These are phyloP conservation scores for Plenodomus tracheiphilus DNA, from an alignment of 2,329 filamentous ascomycete genomes.

Conservation along the genomic window DNA sequence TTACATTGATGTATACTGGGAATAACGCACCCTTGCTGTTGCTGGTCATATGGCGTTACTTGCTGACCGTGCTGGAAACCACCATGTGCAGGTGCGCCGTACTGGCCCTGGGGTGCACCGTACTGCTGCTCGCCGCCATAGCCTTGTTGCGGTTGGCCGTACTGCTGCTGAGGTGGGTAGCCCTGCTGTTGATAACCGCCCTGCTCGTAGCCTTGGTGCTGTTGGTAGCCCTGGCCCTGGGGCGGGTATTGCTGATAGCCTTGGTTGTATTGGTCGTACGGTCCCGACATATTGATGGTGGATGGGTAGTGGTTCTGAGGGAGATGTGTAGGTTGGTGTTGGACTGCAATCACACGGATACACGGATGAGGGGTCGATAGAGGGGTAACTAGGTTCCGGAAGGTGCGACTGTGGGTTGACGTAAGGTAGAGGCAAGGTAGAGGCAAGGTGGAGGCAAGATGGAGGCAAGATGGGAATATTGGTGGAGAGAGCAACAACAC, in stretches of 20 bases:
- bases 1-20: neutral
- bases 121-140: conserved; percentile 39
- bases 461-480: conserved; percentile 11
- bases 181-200: conserved; percentile 33
- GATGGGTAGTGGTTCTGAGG: conserved; percentile 3
- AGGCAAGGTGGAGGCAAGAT: too few relatives aligned
- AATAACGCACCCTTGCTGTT: conserved; percentile 39
- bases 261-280: conserved; percentile 53
- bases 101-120: conserved; percentile 35
- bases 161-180: conserved; percentile 38
- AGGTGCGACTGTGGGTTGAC: conserved; percentile 6
- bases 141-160: conserved; percentile 5
- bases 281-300: conserved; percentile 53
- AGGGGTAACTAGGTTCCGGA: conserved; percentile 7
- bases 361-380: conserved; percentile 14
- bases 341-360: neutral
- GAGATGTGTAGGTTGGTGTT: neutral
- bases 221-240: conserved; percentile 35
- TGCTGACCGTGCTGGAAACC: conserved; percentile 55
- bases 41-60: conserved; percentile 37
- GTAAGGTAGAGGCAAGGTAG: conserved; percentile 15
- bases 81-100: conserved; percentile 52
- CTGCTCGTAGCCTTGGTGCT: conserved; percentile 38
- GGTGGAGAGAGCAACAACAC: conserved; percentile 11
- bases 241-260: conserved; percentile 43